phyloP scores from a whole-genome alignment of 345 rosid species.

The Rhizophora apiculata region DNA sequence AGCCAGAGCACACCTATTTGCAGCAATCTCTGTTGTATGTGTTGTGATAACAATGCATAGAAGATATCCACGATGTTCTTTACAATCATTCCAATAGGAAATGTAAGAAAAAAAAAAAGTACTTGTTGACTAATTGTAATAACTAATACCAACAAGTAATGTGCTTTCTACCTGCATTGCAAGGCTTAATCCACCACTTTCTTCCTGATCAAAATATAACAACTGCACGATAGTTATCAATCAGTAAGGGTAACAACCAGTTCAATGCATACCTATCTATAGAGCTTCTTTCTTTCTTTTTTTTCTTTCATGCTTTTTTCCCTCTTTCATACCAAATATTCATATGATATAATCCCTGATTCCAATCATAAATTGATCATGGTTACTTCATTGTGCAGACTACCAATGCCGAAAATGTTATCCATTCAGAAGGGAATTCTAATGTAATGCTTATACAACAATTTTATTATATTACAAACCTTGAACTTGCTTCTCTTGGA shows the following conservation, averaged over 20 bases:
- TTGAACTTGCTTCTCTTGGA: constrained; percentile 97
- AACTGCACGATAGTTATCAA: constrained; percentile 57
- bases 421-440: not conserved
- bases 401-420: too few relatives aligned
- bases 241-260: constrained; percentile 3
- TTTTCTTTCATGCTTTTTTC: not conserved
- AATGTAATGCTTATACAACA: not conserved
- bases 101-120: not conserved
- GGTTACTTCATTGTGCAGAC: too few relatives aligned
- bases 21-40: too few relatives aligned
- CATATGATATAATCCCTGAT: too few relatives aligned
- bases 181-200: constrained; percentile 79
- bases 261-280: not conserved
- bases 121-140: not conserved
- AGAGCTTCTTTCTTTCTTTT: not conserved
- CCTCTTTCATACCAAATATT: not conserved
- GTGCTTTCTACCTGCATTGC: constrained; percentile 70
- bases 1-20: too few relatives aligned
- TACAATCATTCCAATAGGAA: not conserved
- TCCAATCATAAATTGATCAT: too few relatives aligned
- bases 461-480: constrained; percentile 38
- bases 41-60: not conserved
- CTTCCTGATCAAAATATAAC: constrained; percentile 83
- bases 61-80: not conserved
- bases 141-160: not conserved